phyloP scores from a whole-genome alignment of 805 yeast species.

The Yarrowia alimentaria region DNA sequence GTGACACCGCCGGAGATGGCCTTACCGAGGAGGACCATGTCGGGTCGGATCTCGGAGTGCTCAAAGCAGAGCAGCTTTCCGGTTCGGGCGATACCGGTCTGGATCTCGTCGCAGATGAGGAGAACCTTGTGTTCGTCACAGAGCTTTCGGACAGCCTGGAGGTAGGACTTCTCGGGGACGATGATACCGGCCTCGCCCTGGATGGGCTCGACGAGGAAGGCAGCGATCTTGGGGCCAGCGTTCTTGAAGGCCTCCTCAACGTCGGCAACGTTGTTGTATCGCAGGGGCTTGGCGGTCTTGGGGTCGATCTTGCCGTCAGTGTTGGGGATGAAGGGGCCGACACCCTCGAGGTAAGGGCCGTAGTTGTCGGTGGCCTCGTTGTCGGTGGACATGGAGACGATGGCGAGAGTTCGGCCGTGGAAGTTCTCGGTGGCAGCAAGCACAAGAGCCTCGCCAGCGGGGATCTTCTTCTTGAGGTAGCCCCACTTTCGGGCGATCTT shows the following conservation, averaged over 20 bases:
- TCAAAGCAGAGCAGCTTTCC: conserved; percentile 91
- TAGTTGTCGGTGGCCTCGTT: conserved; percentile 85
- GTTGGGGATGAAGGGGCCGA: conserved; percentile 83
- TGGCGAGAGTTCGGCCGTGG: conserved; percentile 95
- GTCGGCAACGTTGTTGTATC: conserved; percentile 86
- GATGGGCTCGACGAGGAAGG: conserved; percentile 88
- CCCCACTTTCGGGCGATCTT: conserved; percentile 98
- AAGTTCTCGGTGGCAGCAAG: conserved; percentile 86
- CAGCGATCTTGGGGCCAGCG: conserved; percentile 88
- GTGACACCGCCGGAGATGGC: conserved; percentile 94
- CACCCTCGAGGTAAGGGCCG: conserved; percentile 84
- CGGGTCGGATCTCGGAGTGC: conserved; percentile 83
- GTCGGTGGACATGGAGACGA: conserved; percentile 94
- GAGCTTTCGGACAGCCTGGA: conserved; percentile 65
- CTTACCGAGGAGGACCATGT: conserved; percentile 84
- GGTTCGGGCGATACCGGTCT: conserved; percentile 96
- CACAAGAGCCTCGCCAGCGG: conserved; percentile 79
- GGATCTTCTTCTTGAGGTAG: conserved; percentile 79
- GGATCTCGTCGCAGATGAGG: conserved; percentile 94
- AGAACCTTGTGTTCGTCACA: conserved; percentile 83
- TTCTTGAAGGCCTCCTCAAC: conserved; percentile 74
- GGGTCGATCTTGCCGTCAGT: conserved; percentile 41
- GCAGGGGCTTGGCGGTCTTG: conserved; percentile 46
- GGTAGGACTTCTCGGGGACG: conserved; percentile 83
- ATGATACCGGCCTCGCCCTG: conserved; percentile 99